Conservation (phyloP, 2,329 filamentous ascomycete genomes). For the Decorospora gaudefroyi region DNA sequence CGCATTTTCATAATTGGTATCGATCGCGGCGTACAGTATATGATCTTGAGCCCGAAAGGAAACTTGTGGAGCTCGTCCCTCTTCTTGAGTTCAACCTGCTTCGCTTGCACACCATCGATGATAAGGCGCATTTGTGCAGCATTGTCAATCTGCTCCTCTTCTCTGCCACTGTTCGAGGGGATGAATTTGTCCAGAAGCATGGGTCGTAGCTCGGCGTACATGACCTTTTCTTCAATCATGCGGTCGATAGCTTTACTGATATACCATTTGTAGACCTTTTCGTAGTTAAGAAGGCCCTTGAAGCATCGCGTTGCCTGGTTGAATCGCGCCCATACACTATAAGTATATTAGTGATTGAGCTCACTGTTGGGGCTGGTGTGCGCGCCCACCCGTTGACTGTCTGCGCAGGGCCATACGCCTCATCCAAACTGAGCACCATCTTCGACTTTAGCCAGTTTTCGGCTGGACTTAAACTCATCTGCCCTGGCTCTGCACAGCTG, state of each 20-base stretch:
- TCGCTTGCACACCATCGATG: constrained; percentile 56
- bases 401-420: constrained; percentile 59
- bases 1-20: constrained; percentile 59
- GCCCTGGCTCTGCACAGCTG: constrained; percentile 23
- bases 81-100: constrained; percentile 50
- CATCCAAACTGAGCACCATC: constrained; percentile 64
- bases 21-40: constrained; percentile 70
- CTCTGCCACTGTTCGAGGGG: constrained; percentile 60
- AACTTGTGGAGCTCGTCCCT: constrained; percentile 53
- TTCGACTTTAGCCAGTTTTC: constrained; percentile 65
- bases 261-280: constrained; percentile 65
- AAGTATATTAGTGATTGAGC: constrained; percentile 1
- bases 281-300: constrained; percentile 72
- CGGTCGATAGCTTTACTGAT: constrained; percentile 63
- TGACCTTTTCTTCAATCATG: constrained; percentile 67
- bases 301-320: constrained; percentile 71
- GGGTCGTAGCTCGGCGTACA: constrained; percentile 72
- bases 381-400: constrained; percentile 58
- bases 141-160: constrained; percentile 56
- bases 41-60: constrained; percentile 67
- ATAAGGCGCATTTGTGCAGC: constrained; percentile 59
- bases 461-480: constrained; percentile 23
- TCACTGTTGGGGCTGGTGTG: too few species aligned
- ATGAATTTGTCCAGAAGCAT: constrained; percentile 71
- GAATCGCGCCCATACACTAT: constrained; percentile 63